Evolutionary conservation across 805 yeast species (phyloP).

Genomic region (Yamadazyma scolyti): DNA sequence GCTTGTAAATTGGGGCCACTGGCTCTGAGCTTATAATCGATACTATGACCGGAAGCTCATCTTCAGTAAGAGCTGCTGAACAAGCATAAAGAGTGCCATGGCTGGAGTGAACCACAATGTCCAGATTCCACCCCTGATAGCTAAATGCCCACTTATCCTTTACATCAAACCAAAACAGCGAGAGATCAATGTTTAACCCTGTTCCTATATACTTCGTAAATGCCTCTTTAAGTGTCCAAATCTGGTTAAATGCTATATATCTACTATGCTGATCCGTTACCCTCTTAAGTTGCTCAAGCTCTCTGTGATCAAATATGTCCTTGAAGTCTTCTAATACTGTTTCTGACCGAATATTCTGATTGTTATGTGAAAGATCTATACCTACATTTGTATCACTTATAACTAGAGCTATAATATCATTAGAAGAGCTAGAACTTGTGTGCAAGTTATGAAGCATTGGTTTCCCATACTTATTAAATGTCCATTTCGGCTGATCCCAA

Average conservation of each 20-base stretch:
- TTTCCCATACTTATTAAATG: slow-evolving; percentile 49
- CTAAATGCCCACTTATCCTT: no score
- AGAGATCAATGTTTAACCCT: slow-evolving; percentile 40
- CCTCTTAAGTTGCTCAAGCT: slow-evolving; percentile 25
- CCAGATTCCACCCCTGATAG: no score
- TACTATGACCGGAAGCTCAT: no score
- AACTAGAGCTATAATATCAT: slow-evolving; percentile 44
- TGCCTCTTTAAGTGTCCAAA: slow-evolving; percentile 81
- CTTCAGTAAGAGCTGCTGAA: no score
- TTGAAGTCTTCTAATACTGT: slow-evolving; percentile 33
- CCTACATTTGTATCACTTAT: slow-evolving; percentile 25
- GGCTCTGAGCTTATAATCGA: no score
- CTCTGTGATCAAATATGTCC: slow-evolving; percentile 40
- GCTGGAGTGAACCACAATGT: no score
- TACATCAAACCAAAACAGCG: slow-evolving; percentile 13
- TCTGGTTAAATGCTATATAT: slow-evolving; percentile 44
- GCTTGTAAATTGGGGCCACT: no score
- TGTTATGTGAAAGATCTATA: slow-evolving; percentile 36
- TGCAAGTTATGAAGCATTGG: slow-evolving; percentile 40
- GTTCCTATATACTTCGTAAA: slow-evolving; percentile 64
- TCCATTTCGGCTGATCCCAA: slow-evolving; percentile 20
- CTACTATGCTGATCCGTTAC: slow-evolving; percentile 12
- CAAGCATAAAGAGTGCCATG: no score
- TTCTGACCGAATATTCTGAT: slow-evolving; percentile 20
- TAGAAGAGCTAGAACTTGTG: slow-evolving; percentile 65